Base-by-base conservation (phyloP, 352 stramenopile species). In the Peronosclerospora sorghi region DNA sequence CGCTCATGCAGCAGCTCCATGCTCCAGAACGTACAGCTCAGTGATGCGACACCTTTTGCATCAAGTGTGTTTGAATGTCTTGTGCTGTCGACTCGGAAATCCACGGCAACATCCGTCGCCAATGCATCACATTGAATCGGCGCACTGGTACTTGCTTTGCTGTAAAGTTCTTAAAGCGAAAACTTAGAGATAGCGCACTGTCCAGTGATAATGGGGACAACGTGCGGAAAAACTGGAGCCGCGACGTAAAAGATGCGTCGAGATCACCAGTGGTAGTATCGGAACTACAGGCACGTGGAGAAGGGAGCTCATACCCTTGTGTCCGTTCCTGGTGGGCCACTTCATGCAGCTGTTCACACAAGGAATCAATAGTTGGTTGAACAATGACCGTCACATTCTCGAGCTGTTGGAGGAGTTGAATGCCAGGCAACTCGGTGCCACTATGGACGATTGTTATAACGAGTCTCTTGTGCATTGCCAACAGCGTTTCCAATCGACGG, bases 41-140 rank as follows among this genome's bases (percentile, higher is more conserved):
- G 17, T 35, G 1, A n/a, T 40, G 38, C 24, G 36, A 19, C 35
- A 50, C 28, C 37, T 45, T 61, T 51, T 44, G 50, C 27, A 61
- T 45, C 23, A 90, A 55, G 45, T 78, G 59, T 17, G 51, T 49
- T 32, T 65, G 52, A 43, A 87, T 68, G 20, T 63, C 54, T 42
- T 73, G 65, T 20, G 74, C 73, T n/a, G 51, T 59, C 12, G 46
- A 30, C 21, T 84, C 70, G 1, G 73, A 72, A 45, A 88, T 68
- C 77, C 73, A 90, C 21, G 80, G 80, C 21, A 92, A 45, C 76
- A 88, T 89, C 21, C 80, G 80, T 48, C 60, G 72, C 80, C 80
- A 92, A 54, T 92, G 80, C 71, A 87, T 87, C 19, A 69, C 51
- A 26, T 88, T 87, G 41, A 89, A 89, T 52, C 86, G 88, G n/a